Percentiles rank a stretch among this genome's conserved stretches.
Conservation (phyloP, 2,329 filamentous ascomycete genomes). For the Sclerotinia nivalis region DNA sequence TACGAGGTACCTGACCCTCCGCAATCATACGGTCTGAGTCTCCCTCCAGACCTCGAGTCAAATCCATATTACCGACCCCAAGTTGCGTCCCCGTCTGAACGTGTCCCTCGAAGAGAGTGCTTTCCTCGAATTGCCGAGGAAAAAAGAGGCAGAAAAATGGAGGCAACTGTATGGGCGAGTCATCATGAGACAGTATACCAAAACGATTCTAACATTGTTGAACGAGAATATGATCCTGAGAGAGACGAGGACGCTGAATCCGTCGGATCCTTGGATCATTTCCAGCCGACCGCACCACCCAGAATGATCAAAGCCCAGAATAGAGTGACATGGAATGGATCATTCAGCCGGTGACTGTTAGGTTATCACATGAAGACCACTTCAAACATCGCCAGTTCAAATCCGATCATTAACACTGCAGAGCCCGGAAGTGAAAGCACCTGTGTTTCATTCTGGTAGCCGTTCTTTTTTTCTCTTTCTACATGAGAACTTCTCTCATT, state of each 20-base stretch:
- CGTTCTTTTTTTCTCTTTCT: background rate
- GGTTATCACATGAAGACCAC: background rate
- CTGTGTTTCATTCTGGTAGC: background rate
- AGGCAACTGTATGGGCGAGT: background rate
- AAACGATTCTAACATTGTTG: conserved; percentile 2
- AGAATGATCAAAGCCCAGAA: background rate
- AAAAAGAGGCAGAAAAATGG: conserved; percentile 2
- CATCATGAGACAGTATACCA: conserved; percentile 8
- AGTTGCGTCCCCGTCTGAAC: background rate
- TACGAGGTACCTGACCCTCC: conserved; percentile 16
- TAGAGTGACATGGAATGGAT: conserved; percentile 3
- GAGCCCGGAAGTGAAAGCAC: background rate
- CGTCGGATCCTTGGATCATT: conserved; percentile 5
- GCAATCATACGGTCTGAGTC: background rate
- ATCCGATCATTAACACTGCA: background rate
- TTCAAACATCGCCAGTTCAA: background rate
- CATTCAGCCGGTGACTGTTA: background rate
- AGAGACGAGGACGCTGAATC: conserved; percentile 16
- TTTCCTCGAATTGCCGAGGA: conserved; percentile 6
- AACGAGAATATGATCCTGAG: conserved; percentile 16
- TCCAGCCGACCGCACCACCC: background rate
- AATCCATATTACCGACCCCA: conserved; percentile 18
- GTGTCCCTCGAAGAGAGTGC: background rate
- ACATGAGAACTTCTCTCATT: background rate
- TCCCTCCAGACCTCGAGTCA: conserved; percentile 1